phyloP scores from a whole-genome alignment of 2,329 filamentous ascomycete species.

The Exutisphaerella laricina region DNA sequence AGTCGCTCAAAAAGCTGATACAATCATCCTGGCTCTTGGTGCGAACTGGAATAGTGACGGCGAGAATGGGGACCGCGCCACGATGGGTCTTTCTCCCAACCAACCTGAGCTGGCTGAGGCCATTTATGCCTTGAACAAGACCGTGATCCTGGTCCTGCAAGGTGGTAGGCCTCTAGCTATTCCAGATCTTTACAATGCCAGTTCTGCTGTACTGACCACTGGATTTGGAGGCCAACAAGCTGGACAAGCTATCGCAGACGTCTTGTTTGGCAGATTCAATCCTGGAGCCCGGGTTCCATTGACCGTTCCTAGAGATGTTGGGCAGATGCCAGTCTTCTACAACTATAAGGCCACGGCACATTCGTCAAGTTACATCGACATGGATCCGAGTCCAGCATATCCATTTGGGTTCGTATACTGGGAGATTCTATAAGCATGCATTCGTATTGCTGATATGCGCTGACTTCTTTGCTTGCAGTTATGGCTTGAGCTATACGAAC shows the following conservation, averaged over 20 bases:
- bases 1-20: slow-evolving; percentile 7
- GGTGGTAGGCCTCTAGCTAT: slow-evolving; percentile 16
- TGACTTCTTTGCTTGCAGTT: no score
- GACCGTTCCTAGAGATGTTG: slow-evolving; percentile 10
- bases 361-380: slow-evolving; percentile 8
- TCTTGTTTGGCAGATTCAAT: slow-evolving; percentile 12
- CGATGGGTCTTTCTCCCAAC: slow-evolving; percentile 11
- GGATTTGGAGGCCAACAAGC: slow-evolving; percentile 13
- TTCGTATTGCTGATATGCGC: no score
- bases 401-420: no score
- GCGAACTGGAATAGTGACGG: slow-evolving; percentile 16
- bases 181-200: slow-evolving; percentile 12
- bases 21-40: slow-evolving; percentile 11
- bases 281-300: slow-evolving; percentile 12
- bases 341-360: slow-evolving; percentile 11
- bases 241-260: slow-evolving; percentile 12
- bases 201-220: slow-evolving; percentile 10
- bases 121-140: slow-evolving; percentile 8
- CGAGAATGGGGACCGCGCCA: slow-evolving; percentile 16
- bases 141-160: slow-evolving; percentile 11
- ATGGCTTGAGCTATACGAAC: slow-evolving; percentile 12
- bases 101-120: slow-evolving; percentile 13
- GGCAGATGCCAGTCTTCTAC: slow-evolving; percentile 16
- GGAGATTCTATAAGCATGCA: no score
- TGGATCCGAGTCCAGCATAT: slow-evolving; percentile 9